phyloP scores from a whole-genome alignment of 2,329 filamentous ascomycete genomes.

The Chrysosphaeria jannelii region DNA sequence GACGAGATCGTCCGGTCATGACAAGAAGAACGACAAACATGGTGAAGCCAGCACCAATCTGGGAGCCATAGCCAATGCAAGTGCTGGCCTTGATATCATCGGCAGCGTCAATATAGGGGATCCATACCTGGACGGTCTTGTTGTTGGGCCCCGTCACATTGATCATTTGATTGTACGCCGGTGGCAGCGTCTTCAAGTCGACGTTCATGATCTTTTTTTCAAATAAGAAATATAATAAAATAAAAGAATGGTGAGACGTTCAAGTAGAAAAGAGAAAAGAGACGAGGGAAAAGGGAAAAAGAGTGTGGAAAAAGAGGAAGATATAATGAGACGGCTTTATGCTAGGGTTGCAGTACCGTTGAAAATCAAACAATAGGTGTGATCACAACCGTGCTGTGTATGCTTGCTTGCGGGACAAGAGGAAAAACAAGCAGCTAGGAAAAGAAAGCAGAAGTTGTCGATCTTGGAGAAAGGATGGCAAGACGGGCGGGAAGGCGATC shows the following conservation, averaged over 20 bases:
- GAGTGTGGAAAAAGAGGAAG: background rate
- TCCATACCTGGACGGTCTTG: conserved; percentile 1
- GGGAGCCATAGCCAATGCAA: conserved; percentile 5
- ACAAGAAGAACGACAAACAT: conserved; percentile 34
- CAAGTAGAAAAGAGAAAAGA: background rate
- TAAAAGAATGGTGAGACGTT: background rate
- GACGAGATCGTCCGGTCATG: conserved; percentile 34
- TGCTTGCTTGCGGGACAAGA: no score
- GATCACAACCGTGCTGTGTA: no score
- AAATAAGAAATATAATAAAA: background rate
- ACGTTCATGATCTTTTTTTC: background rate
- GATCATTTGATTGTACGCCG: conserved; percentile 3
- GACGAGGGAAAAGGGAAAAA: background rate
- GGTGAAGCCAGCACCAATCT: conserved; percentile 15
- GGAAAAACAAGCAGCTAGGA: no score
- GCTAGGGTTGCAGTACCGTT: no score
- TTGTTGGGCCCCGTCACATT: conserved; percentile 2
- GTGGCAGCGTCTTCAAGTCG: background rate
- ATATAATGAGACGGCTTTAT: background rate
- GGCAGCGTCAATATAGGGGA: conserved; percentile 3
- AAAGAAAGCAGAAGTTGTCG: no score
- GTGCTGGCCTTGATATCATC: conserved; percentile 1
- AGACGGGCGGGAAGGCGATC: no score
- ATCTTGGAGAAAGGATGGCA: no score
- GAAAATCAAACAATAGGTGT: background rate